Base-by-base conservation (phyloP, 257 asterid species). In the Fraxinus pennsylvanica region DNA sequence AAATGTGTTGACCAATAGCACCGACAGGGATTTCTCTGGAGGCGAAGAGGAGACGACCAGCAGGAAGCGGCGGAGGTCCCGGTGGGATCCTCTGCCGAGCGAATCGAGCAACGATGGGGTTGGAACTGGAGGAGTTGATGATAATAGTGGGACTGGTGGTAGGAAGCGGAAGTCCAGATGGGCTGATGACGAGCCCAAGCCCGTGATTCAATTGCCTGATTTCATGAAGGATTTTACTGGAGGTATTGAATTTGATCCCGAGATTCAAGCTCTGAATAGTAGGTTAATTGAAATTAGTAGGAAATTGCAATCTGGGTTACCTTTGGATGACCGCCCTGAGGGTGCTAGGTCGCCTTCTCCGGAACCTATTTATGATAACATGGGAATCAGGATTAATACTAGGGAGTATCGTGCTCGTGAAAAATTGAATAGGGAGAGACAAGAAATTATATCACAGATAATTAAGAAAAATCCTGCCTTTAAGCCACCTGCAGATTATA, bases 311-410 rank as follows among this genome's bases (percentile, higher is more conserved):
- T 90, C 97, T 2, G 99, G 99, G 32, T 78, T 89, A 90, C 91
- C 89, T 29, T 84, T 92, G 80, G 99, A 95, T 72, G 99, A 95
- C 50, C 87, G 90, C 10, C 94, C 99, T 0, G 98, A 95, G 82
- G 98, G 97, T 27, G 96, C 94, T 68, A 84, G 99, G 78, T 95
- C 99, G 17, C 99, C 99, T 47, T 95, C 98, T 13, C 99, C 99
- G 1, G 99, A 95, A 78, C 99, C 99, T 12, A 79, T 95, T 1
- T 95, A 95, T 52, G 99, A 93, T 86, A 95, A 91, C 82, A 77
- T 89, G 88, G 99, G 98, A 21, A 89, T 93, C 8, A 88, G 98
- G 81, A 90, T 95, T 75, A 95, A 95, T 78, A 95, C 99, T 5
- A 87, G 98, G 87, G 99, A 95, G 82, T 93, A 87, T 82, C 96